Base-by-base conservation (phyloP, 2,329 filamentous ascomycete species). In the Penicillium sp. region DNA sequence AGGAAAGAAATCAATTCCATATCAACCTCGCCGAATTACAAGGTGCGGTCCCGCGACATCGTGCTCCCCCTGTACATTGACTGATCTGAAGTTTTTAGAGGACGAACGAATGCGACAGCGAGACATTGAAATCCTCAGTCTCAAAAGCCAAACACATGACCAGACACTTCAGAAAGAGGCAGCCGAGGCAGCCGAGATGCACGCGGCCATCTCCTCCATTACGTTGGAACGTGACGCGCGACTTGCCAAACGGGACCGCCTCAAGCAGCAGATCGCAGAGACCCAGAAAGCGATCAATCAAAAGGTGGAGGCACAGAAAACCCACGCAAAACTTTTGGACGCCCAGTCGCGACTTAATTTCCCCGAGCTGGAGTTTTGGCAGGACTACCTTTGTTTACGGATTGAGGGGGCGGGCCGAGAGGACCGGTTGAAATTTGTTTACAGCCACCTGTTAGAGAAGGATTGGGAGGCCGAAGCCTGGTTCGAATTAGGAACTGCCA, bases 291-390 rank as follows among this genome's bases (percentile, higher is more conserved):
- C 74, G 20, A 78, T 79, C 48, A 70, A 70, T 27, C 72, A 75
- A 47, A 74, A 71, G 54, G 35, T 76, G 31, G 71, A 75, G 46
- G 74, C 76, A 4, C 76, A 79, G 57, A 72, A 71, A 46, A 66
- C 67, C 11, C 75, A 79, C 68, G 85, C 88, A 43, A 81, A 83
- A 56, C 85, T 90, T 62, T 79, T 95, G 33, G 90, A 95, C 63
- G 82, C 87, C 2, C 92, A 97, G 74, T 84, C 88, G 48, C 84
- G 90, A 30, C 89, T 92, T 73, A 97, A 99, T 72, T 83, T 89
- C 39, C 94, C 94, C 0, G 94, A 99, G 76, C 80, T 99, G 41
- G 89, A 92, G 61, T 97, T 97, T 69, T 99, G 94, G 94, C 89
- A 95, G 69, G 88, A 87, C 48, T 94, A 92, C 68, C 77, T 99